Evolutionary conservation across 2,329 filamentous ascomycete genomes (phyloP), one percentile per base, ranked within the genome.

Genomic region (Diaporthe sp.): DNA sequence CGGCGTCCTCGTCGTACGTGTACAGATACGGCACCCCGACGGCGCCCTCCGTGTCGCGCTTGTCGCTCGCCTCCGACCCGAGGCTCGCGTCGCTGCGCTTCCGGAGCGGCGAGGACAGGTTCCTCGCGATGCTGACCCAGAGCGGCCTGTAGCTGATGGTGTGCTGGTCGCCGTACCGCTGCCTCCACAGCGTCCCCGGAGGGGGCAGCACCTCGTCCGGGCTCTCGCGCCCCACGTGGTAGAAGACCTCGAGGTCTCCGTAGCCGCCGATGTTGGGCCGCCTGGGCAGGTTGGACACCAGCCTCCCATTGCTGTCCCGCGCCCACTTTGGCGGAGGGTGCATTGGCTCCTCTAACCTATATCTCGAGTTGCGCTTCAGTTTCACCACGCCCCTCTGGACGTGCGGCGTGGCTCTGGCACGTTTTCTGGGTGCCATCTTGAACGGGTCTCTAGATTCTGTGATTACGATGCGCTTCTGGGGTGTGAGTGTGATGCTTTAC

Each of bases 141-240:
- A 47, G 40, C 1, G 42, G 60, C 42, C 28, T 35, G 28, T 66
- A 66, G 42, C 28, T 33, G 40, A 47, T 25, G 40, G 28, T n/a
- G 9, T 47, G 28, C 7, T 35, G 12, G 60, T 50, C 42, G 60
- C 60, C 42, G 17, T 35, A 50, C 60, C 42, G 42, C 42, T 66
- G 60, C 60, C 40, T 66, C 60, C 60, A 66, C 17, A 64, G 60
- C 40, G 42, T 30, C 42, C 50, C 28, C 19, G 42, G 61, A 7
- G 61, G 61, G 12, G 61, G 42, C 42, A 66, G 30, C 42, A 50
- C 13, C 28, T 66, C 61, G 42, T 33, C 42, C 4, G 55, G 55
- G 28, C 3, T 17, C 12, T n/a, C 8, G 28, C 61, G 61, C 30
- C 19, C 0, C 17, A 50, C 42, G 42, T 66, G 61, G 42, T 66